Base-by-base conservation (phyloP, 805 yeast genomes). In the Nakazawaea wickerhamii region DNA sequence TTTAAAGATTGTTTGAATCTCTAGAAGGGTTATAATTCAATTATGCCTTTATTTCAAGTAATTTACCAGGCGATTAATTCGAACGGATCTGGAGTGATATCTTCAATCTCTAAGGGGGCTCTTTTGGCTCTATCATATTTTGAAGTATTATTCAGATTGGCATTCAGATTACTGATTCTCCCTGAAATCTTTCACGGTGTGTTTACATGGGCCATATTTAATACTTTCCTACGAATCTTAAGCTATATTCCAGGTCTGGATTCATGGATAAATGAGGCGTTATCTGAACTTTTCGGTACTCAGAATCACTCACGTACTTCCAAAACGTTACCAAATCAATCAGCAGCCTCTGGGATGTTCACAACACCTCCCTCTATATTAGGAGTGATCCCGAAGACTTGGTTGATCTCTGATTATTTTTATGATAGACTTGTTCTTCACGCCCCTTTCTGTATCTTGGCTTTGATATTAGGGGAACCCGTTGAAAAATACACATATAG, bases 381-480 rank as follows among this genome's bases (percentile, higher is more conserved):
- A 4, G 14, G 30, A n/a, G 15, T 34, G 20, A 3, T 44, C 11
- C 11, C 25, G 2, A 55, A 50, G 21, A 28, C 54, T 3, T 61
- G 66, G 64, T 36, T 50, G 11, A 50, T 64, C 41, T 52, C 72
- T 1, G 68, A 59, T 36, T 70, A 68, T 46, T 54, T 63, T 31
- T 61, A 62, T 47, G 70, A 68, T 45, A 49, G 70, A 36, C 65
- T 65, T 42, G 37, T 66, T 5, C 46, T 60, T 7, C 67, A 69
- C 47, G 57, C 63, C 10, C 70, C 68, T 0, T 45, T 54, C 28
- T 64, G 65, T 44, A 38, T 56, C 3, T 41, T 26, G 23, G 18
- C 34, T 10, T 17, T 38, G 14, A 11, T 18, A 4, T 34, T 6
- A 11, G 43, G 40, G 1, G 9, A 27, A 7, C 34, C 40, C 3